Base-by-base conservation (phyloP, 805 yeast genomes). In the Yamadazyma olivae region DNA sequence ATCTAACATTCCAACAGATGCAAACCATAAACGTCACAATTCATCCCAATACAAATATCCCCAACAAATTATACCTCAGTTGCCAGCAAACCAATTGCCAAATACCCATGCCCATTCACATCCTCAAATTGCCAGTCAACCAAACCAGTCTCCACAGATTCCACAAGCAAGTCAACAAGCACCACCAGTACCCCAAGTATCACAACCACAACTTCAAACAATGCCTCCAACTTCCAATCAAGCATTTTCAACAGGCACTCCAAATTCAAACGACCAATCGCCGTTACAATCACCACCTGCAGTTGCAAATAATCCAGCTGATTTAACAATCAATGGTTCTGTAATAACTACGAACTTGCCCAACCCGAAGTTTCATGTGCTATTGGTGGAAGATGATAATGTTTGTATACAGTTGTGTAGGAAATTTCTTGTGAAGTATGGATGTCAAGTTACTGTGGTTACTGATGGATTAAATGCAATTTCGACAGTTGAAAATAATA, bases 401-500 rank as follows among this genome's bases (percentile, higher is more conserved):
- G 86, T 84, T 25, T 84, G 96, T 48, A 83, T 88, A 35, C 86
- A 83, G 44, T 67, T 91, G 7, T 86, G 96, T 49, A 71, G 85
- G 7, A 85, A 86, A 55, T 87, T 93, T 52, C 59, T 93, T 39
- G 76, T 78, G 53, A 85, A 87, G 51, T 88, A 85, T 56, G 97
- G 97, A 0, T 90, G 96, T 57, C 80, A 88, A 10, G 96, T 91
- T 4, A 91, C 93, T 31, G 87, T 89, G 14, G 97, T 87, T 0
- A 83, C 88, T 4, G 97, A 91, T 62, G 99, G 99, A 0, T 62
- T 91, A 8, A 81, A 86, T 23, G 96, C 96, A 3, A 88, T 93
- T 29, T 74, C 79, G 22, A 82, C 80, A 0, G 75, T 84, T 20
- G 90, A 82, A 53, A 76, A 77, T 33, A 75, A 77, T 23, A 75